Evolutionary conservation across 306 rosid genomes (phyloP).

Genomic region (Malus sylvestris): DNA sequence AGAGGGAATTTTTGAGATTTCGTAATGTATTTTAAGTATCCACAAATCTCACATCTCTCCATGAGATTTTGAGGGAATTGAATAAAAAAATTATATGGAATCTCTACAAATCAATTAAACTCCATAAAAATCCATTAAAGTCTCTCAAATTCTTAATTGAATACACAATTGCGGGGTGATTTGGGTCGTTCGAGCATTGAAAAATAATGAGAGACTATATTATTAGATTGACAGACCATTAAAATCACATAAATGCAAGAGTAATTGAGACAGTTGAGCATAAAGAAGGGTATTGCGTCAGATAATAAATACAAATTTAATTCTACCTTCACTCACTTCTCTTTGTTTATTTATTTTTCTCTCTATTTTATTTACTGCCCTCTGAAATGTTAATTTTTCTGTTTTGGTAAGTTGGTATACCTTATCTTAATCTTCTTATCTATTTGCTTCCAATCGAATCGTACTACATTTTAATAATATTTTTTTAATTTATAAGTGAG

Average conservation of each 20-base stretch:
- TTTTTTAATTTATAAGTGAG: too few species aligned
- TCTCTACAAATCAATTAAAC: too few species aligned
- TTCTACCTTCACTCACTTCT: slow-evolving; percentile 20
- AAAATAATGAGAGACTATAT: slow-evolving; percentile 34
- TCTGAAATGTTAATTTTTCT: neutral
- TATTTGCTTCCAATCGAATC: neutral
- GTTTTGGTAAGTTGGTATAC: slow-evolving; percentile 18
- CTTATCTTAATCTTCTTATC: neutral
- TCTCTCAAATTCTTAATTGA: too few species aligned
- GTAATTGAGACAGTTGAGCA: slow-evolving; percentile 78
- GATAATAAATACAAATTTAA: slow-evolving; percentile 56
- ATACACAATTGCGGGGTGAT: slow-evolving; percentile 21
- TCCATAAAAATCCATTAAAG: too few species aligned
- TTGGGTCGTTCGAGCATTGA: slow-evolving; percentile 68
- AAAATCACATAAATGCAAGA: slow-evolving; percentile 72
- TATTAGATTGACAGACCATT: slow-evolving; percentile 55
- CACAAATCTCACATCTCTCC: too few species aligned
- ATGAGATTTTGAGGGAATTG: too few species aligned
- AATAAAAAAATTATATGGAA: too few species aligned
- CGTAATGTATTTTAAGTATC: too few species aligned
- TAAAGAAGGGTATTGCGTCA: slow-evolving; percentile 54
- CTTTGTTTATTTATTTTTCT: slow-evolving; percentile 3
- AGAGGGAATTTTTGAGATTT: too few species aligned
- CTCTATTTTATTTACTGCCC: slow-evolving; percentile 1
- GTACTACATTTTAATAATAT: neutral